These are phyloP conservation scores for Penicillium fuscoglaucum DNA, from an alignment of 2,329 filamentous ascomycete species.

Conservation along the genomic window DNA sequence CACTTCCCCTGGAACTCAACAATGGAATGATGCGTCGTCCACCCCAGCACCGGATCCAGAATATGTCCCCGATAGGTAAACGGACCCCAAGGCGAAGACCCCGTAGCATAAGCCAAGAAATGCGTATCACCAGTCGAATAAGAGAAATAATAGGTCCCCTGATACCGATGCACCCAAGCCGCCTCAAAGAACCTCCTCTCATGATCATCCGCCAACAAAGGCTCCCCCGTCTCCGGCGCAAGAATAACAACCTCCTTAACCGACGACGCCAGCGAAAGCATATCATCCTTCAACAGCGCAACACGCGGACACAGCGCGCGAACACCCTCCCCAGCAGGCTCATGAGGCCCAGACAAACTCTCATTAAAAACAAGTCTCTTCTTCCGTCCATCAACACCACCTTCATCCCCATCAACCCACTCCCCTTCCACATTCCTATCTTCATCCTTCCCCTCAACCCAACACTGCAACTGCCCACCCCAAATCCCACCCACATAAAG, in stretches of 20 bases:
- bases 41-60: conserved; percentile 73
- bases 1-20: conserved; percentile 70
- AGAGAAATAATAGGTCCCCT: conserved; percentile 70
- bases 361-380: conserved; percentile 54
- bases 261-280: conserved; percentile 59
- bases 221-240: conserved; percentile 58
- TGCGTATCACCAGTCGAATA: conserved; percentile 80
- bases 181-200: conserved; percentile 77
- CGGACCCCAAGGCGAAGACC: conserved; percentile 65
- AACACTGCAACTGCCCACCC: conserved; percentile 80
- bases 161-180: conserved; percentile 74
- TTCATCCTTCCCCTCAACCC: conserved; percentile 52
- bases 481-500: conserved; percentile 78
- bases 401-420: conserved; percentile 24
- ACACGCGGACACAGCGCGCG: conserved; percentile 66
- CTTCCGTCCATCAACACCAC: conserved; percentile 24
- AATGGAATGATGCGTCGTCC: conserved; percentile 80
- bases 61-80: conserved; percentile 72
- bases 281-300: conserved; percentile 63
- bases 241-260: conserved; percentile 65
- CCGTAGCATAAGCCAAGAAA: conserved; percentile 68
- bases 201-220: conserved; percentile 66
- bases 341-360: conserved; percentile 57
- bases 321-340: conserved; percentile 58
- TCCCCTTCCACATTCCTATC: conserved; percentile 17